phyloP scores from a whole-genome alignment of 257 asterid genomes.

The Plantago major region DNA sequence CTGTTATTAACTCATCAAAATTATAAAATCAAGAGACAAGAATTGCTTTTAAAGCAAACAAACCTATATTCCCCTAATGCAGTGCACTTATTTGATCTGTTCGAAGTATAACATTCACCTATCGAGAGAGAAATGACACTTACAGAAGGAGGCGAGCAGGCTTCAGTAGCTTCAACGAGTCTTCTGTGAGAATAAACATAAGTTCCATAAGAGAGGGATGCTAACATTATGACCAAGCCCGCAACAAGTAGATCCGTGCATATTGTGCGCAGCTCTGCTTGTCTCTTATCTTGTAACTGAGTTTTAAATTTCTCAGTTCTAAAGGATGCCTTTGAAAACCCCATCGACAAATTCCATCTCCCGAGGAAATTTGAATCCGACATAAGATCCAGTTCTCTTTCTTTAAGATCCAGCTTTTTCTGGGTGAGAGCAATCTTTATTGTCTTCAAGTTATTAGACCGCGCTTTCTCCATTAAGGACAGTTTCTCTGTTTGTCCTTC shows the following conservation, averaged over 20 bases:
- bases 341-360: slow-evolving; percentile 75
- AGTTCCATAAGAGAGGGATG: slow-evolving; percentile 61
- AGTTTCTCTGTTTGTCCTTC: slow-evolving; percentile 35
- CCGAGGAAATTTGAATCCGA: slow-evolving; percentile 58
- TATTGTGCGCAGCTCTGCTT: slow-evolving; percentile 60
- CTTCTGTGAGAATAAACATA: slow-evolving; percentile 65
- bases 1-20: background rate
- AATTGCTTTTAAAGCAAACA: background rate
- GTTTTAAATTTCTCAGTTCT: slow-evolving; percentile 72
- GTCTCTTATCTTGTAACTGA: slow-evolving; percentile 61
- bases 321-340: slow-evolving; percentile 71
- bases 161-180: slow-evolving; percentile 70
- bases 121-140: slow-evolving; percentile 5
- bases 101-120: too few species aligned
- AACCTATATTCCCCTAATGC: background rate
- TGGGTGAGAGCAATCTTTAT: slow-evolving; percentile 62
- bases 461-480: slow-evolving; percentile 75
- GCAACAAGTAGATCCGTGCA: slow-evolving; percentile 82
- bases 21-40: background rate
- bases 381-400: slow-evolving; percentile 48
- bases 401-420: slow-evolving; percentile 66
- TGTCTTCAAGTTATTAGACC: slow-evolving; percentile 74
- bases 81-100: too few species aligned
- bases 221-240: slow-evolving; percentile 70
- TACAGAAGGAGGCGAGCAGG: slow-evolving; percentile 64